A percentile compares a stretch with the other conserved stretches of the same genome.
Evolutionary conservation across 1,284 basidiomycete genomes (phyloP).

Genomic region (Ceratorhiza oryzae-sativae): DNA sequence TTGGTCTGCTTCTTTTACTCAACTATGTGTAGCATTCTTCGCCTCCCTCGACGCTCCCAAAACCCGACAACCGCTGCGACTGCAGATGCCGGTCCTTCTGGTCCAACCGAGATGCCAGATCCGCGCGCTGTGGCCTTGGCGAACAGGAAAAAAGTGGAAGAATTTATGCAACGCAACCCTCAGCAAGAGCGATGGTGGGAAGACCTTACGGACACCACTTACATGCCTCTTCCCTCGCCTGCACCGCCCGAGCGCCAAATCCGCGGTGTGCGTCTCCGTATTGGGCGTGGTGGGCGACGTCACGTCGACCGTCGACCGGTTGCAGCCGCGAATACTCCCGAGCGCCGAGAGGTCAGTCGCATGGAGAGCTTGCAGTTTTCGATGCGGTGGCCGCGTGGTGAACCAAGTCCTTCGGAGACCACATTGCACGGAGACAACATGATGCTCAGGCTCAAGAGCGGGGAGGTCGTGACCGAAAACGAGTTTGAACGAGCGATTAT

Average conservation of each 20-base stretch:
- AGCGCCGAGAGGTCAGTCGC: slow-evolving; percentile 8
- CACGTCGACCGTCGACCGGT: slow-evolving; percentile 73
- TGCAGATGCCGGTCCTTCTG: slow-evolving; percentile 41
- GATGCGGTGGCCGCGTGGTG: slow-evolving; percentile 39
- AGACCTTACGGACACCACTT: slow-evolving; percentile 45
- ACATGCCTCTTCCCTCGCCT: slow-evolving; percentile 30
- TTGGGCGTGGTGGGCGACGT: slow-evolving; percentile 83
- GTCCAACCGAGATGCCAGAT: slow-evolving; percentile 36
- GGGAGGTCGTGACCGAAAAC: slow-evolving; percentile 53
- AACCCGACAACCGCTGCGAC: slow-evolving; percentile 51
- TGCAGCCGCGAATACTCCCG: slow-evolving; percentile 12
- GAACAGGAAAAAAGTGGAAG: slow-evolving; percentile 49
- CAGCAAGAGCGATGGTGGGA: slow-evolving; percentile 28
- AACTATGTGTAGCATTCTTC: slow-evolving; percentile 56
- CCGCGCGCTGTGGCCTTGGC: slow-evolving; percentile 26
- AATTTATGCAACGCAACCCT: slow-evolving; percentile 42
- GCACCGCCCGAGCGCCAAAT: slow-evolving; percentile 51
- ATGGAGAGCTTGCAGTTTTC: slow-evolving; percentile 33
- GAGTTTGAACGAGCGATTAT: slow-evolving; percentile 52
- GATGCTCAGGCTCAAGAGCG: slow-evolving; percentile 23
- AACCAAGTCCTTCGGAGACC: slow-evolving; percentile 15
- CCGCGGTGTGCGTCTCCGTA: slow-evolving; percentile 70
- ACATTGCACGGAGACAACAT: slow-evolving; percentile 39
- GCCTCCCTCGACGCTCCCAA: slow-evolving; percentile 50
- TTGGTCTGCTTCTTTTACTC: slow-evolving; percentile 65